These are phyloP conservation scores for Tetrahymena malaccensis DNA, from an alignment of 73 alveolate genomes.

Conservation along the genomic window DNA sequence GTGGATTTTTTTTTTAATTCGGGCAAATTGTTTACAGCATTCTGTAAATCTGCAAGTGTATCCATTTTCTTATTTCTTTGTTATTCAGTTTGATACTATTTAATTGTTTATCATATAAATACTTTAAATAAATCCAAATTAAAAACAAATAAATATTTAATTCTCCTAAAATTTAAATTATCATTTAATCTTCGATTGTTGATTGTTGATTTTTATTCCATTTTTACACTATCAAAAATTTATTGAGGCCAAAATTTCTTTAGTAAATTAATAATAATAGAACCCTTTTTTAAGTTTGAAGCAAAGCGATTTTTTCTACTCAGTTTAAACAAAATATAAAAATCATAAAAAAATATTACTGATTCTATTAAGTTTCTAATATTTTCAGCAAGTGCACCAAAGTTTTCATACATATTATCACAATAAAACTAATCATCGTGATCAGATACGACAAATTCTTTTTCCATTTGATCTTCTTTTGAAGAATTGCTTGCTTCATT, in stretches of 20 bases:
- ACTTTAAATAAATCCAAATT: no score
- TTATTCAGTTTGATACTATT: neutral
- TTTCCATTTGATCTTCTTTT: conserved; percentile 26
- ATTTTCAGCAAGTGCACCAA: conserved; percentile 85
- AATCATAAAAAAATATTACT: neutral
- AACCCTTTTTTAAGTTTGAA: no score
- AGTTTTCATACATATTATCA: conserved; percentile 71
- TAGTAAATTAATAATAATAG: no score
- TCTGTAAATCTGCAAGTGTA: conserved; percentile 34
- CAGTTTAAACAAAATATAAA: neutral
- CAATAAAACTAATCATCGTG: conserved; percentile 52
- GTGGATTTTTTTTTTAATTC: conserved; percentile 17
- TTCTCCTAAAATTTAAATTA: no score
- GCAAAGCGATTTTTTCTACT: no score
- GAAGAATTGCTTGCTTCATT: conserved; percentile 7
- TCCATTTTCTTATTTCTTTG: conserved; percentile 22
- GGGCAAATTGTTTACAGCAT: conserved; percentile 34
- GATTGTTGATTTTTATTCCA: no score
- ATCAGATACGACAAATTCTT: conserved; percentile 16
- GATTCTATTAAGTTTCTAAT: conserved; percentile 60
- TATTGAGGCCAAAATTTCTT: no score
- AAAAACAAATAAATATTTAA: no score
- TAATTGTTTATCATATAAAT: neutral
- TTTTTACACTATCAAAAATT: no score
- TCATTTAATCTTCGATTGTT: no score